Evolutionary conservation across 352 stramenopile genomes (phyloP), one percentile per base, ranked within the genome.

Genomic region (Globisporangium nagaii): DNA sequence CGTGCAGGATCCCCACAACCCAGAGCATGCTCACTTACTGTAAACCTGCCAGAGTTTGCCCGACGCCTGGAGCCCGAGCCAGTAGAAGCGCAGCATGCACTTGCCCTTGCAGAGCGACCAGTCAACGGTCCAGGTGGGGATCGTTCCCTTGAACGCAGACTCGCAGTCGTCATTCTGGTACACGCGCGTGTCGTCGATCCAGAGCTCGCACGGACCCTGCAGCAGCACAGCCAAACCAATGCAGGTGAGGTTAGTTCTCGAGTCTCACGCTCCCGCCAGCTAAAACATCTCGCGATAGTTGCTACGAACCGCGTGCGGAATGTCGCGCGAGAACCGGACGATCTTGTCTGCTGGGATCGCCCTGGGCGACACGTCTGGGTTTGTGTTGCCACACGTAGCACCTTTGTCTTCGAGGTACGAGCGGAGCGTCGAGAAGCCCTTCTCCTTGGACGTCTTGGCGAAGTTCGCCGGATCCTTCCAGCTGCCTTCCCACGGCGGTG

Each of bases 331-430:
- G 36, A 47, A 70, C 22, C 42, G 48, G 28, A 71, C 40, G 37
- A 22, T 55, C 12, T 60, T 53, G 35, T 63, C 53, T 8, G 35
- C 9, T 12, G 60, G 60, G 52, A 67, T 67, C 17, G 54, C 15
- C 35, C 55, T 53, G 4, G 64, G 39, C 5, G 55, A 31, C 9
- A 41, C 49, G 41, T 65, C 47, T 11, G 51, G 50, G 32, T 58
- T 32, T 36, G 60, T 67, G 28, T 64, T 65, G 28, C 60, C 60
- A 24, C 60, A 71, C 13, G 47, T 41, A 0, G 50, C 28, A n/a
- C 45, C 60, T 8, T 63, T 41, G 22, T 60, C 51, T 12, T 73
- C 59, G 27, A 68, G 40, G 15, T 66, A 44, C 25, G 44, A 58
- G 35, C 59, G 56, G 15, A 73, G 56, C 9, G 39, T 60, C 27